Base-by-base conservation (phyloP, 2,329 filamentous ascomycete species). In the Pyricularia sp. region DNA sequence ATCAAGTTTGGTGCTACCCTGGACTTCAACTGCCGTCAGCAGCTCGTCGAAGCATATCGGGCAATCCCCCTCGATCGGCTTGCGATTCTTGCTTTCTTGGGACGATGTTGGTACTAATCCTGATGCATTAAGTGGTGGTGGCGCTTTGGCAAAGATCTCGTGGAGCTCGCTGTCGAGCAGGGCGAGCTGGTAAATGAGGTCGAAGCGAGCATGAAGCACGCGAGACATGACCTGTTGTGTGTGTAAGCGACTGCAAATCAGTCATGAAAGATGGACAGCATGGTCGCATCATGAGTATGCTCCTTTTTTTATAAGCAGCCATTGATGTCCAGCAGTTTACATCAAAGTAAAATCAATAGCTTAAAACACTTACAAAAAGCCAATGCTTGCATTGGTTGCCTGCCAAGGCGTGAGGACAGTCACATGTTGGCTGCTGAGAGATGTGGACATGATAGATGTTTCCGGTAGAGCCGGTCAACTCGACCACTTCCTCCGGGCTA, bases 371-470 rank as follows among this genome's bases (percentile, higher is more conserved):
- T 73, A 85, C 85, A 73, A 88, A 91, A 63, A 90, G 70, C 30
- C 88, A 79, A 72, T 91, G 89, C 73, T 91, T 91, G 82, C 88
- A 90, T 70, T 88, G 86, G 36, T 86, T 82, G 0, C 85, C 85
- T 42, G 81, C 80, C 30, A 70, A 72, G 0, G 81, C 82, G 69
- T 88, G 82, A 0, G 86, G 86, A 70, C 88, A 90, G 66, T 81
- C 79, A 74, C 88, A 90, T 0, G 72, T 78, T 0, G 86, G 85
- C 23, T 80, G 73, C n/a, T 80, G 80, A 3, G 79, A 78, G 68
- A 91, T 83, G 42, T 77, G 77, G 36, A 90, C 82, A 0, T 77
- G 84, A 75, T 91, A 91, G 69, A 91, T 80, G 71, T 90, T 90
- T 20, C 88, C 88, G 1, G 87, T 90, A 11, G 85, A 86, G 0